These are phyloP conservation scores for Phellinidium pouzarii DNA, from an alignment of 1,284 basidiomycete species.

Conservation along the genomic window DNA sequence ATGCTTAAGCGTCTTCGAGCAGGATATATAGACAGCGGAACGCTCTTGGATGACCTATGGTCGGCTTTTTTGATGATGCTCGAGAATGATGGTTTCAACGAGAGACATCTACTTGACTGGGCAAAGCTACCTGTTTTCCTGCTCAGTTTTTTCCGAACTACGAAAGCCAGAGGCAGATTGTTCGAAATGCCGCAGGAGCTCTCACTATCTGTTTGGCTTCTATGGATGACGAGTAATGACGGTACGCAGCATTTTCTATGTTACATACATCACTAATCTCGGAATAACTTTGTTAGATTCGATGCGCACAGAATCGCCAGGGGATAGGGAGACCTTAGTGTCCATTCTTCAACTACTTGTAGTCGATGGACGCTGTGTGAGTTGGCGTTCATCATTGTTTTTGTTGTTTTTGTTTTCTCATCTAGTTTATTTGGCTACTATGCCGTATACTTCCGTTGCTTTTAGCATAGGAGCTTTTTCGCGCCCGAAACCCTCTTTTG, in stretches of 20 bases:
- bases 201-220: constrained; percentile 2
- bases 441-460: not conserved
- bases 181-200: constrained; percentile 28
- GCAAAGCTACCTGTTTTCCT: constrained; percentile 31
- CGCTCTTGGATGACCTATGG: constrained; percentile 7
- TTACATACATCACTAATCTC: not conserved
- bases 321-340: not conserved
- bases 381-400: not conserved
- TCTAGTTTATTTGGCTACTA: not conserved
- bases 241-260: not conserved
- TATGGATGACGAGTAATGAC: constrained; percentile 5
- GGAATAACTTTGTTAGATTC: not conserved
- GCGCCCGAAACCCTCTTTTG: not conserved
- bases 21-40: not conserved
- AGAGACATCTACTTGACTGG: constrained; percentile 30
- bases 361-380: constrained; percentile 4
- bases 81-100: constrained; percentile 11
- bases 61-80: constrained; percentile 9
- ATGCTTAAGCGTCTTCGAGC: constrained; percentile 3
- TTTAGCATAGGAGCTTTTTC: not conserved
- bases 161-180: not conserved
- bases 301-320: not conserved
- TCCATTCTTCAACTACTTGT: constrained; percentile 8
- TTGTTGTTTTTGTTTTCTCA: not conserved
- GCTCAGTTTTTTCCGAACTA: constrained; percentile 19